Evolutionary conservation across 352 stramenopile genomes (phyloP).

Genomic region (Bremia lactucae): DNA sequence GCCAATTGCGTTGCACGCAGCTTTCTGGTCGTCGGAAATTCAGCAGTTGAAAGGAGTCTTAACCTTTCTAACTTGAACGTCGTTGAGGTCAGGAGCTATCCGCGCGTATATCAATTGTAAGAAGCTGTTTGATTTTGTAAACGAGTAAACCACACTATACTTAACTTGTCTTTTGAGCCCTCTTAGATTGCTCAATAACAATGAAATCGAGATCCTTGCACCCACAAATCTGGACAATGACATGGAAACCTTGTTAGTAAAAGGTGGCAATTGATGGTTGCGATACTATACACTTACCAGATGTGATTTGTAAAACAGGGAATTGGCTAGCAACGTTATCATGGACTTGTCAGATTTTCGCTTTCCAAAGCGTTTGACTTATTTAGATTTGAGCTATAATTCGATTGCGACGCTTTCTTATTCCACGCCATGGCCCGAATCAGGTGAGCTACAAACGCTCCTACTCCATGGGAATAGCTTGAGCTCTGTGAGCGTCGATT

Average conservation of each 20-base stretch:
- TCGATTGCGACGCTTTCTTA: constrained; percentile 23
- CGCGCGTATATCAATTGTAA: constrained; percentile 41
- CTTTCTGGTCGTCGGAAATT: constrained; percentile 30
- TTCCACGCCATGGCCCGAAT: constrained; percentile 30
- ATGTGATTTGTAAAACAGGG: constrained; percentile 9
- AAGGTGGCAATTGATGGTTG: not conserved
- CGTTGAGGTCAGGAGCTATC: constrained; percentile 32
- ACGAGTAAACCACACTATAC: not conserved
- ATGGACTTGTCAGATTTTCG: constrained; percentile 22
- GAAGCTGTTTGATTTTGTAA: not conserved
- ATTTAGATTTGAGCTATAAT: constrained; percentile 40
- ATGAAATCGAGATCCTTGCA: constrained; percentile 42
- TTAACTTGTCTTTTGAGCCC: not conserved
- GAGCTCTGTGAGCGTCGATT: constrained; percentile 18
- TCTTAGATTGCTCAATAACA: constrained; percentile 35
- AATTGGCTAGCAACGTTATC: constrained; percentile 37
- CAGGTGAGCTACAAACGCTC: constrained; percentile 42
- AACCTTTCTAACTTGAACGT: constrained; percentile 62
- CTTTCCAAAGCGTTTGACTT: constrained; percentile 33
- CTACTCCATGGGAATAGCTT: constrained; percentile 46
- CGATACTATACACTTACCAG: not conserved
- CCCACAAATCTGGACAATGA: constrained; percentile 30
- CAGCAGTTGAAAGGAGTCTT: constrained; percentile 25
- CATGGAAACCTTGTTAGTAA: constrained; percentile 40
- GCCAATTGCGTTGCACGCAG: constrained; percentile 25